A percentile compares a stretch with the other conserved stretches of the same genome.
Evolutionary conservation across 768 basidiomycete genomes (phyloP).

Genomic region (Harrya chromipes): DNA sequence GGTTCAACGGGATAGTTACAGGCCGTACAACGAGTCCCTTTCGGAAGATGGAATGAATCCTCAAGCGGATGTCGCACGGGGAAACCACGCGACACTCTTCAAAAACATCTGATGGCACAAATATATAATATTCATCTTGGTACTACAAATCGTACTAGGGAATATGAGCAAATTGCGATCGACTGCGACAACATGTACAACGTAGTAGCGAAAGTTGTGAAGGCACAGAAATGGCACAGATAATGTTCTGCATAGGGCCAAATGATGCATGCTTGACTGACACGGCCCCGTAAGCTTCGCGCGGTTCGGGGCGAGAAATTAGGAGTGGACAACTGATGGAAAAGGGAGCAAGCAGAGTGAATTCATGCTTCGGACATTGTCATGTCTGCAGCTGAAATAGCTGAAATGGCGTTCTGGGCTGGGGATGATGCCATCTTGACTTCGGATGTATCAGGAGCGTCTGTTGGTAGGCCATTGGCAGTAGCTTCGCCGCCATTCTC

Average conservation of each 20-base stretch:
- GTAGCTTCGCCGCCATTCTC: constrained; percentile 30
- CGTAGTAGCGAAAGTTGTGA: constrained; percentile 17
- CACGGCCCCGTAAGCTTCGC: constrained; percentile 8
- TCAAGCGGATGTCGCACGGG: no score
- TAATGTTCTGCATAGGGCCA: constrained; percentile 19
- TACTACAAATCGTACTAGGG: constrained; percentile 20
- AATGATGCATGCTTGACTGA: constrained; percentile 21
- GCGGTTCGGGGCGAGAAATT: constrained; percentile 4
- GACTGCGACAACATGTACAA: constrained; percentile 30
- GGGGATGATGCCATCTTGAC: constrained; percentile 21
- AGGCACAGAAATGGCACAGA: constrained; percentile 23
- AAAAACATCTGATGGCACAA: not conserved
- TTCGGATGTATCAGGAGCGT: constrained; percentile 19
- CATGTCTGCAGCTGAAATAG: constrained; percentile 35
- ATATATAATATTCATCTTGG: constrained; percentile 9
- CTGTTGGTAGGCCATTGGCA: constrained; percentile 25
- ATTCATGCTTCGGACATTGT: constrained; percentile 41
- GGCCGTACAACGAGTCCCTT: no score
- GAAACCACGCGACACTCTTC: no score
- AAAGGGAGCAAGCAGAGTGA: constrained; percentile 9
- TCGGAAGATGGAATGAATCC: no score
- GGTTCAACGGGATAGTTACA: no score
- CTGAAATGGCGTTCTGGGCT: constrained; percentile 28
- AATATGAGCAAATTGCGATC: constrained; percentile 26
- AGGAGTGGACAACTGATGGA: constrained; percentile 7